Evolutionary conservation across 225 moss, liverwort and hornwort genomes (phyloP).

Genomic region (Straminergon stramineum): DNA sequence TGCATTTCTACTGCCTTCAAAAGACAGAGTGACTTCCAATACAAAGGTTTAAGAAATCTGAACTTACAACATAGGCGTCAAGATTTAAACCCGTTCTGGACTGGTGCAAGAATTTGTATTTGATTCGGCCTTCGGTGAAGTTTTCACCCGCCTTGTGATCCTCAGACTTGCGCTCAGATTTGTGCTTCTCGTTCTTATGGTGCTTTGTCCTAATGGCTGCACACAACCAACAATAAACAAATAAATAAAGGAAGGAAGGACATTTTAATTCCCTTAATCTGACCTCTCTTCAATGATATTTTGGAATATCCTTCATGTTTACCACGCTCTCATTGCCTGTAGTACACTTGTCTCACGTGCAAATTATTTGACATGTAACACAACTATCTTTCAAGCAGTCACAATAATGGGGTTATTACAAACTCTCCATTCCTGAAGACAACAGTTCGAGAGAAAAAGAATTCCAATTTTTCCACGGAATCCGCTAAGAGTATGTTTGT

Average conservation of each 20-base stretch:
- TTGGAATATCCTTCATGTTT: not conserved
- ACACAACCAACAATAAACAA: not conserved
- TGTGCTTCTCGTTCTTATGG: not conserved
- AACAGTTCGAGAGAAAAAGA: not conserved
- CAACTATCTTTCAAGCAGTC: not conserved
- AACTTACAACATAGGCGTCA: conserved; percentile 37
- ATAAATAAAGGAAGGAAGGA: not conserved
- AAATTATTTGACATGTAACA: not conserved
- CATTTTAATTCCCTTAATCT: not conserved
- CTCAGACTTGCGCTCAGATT: not conserved
- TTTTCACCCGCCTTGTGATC: not conserved
- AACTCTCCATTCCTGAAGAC: not conserved
- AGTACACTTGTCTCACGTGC: not conserved
- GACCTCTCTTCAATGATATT: not conserved
- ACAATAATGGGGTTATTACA: not conserved
- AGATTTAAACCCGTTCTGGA: conserved; percentile 39
- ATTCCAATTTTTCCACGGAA: not conserved
- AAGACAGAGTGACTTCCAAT: not conserved
- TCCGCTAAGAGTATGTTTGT: not conserved
- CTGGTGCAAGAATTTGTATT: conserved; percentile 29
- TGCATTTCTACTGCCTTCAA: not conserved
- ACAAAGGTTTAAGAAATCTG: not conserved
- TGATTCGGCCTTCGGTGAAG: conserved; percentile 16
- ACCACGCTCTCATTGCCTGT: not conserved
- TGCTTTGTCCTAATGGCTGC: conserved; percentile 21